Evolutionary conservation across 2,329 filamentous ascomycete genomes (phyloP).

Genomic region (Fusarium avenaceum): DNA sequence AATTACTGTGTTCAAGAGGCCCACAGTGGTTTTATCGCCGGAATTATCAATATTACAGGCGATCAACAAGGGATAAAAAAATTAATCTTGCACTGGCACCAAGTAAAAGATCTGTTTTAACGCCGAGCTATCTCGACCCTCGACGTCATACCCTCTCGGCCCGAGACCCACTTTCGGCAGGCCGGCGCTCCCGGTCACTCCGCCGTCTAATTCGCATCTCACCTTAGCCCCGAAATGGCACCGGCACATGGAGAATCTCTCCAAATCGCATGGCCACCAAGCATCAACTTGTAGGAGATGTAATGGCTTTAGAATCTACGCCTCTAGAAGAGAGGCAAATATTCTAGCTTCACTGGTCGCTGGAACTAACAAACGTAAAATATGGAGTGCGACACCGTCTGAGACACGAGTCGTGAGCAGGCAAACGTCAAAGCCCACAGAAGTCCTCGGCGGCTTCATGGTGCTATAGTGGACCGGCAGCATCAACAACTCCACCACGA

Average conservation of each 20-base stretch:
- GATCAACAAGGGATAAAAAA: not conserved
- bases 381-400: not conserved
- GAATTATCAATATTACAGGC: not conserved
- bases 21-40: slow-evolving; percentile 6
- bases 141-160: slow-evolving; percentile 38
- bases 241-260: slow-evolving; percentile 17
- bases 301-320: not conserved
- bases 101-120: slow-evolving; percentile 15
- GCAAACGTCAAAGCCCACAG: slow-evolving; percentile 17
- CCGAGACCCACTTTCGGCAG: slow-evolving; percentile 35
- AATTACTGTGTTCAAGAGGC: too few relatives aligned
- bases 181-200: slow-evolving; percentile 32
- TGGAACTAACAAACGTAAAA: not conserved
- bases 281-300: not conserved
- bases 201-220: slow-evolving; percentile 23
- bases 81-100: slow-evolving; percentile 3
- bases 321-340: slow-evolving; percentile 15
- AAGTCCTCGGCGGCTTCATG: slow-evolving; percentile 42
- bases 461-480: slow-evolving; percentile 42
- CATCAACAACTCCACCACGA: slow-evolving; percentile 29
- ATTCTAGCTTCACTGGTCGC: slow-evolving; percentile 7
- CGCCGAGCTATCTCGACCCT: slow-evolving; percentile 17
- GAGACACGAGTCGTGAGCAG: slow-evolving; percentile 9
- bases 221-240: slow-evolving; percentile 35
- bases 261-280: slow-evolving; percentile 11